phyloP scores from a whole-genome alignment of 441 rosid species.

The Mallotus repandus region DNA sequence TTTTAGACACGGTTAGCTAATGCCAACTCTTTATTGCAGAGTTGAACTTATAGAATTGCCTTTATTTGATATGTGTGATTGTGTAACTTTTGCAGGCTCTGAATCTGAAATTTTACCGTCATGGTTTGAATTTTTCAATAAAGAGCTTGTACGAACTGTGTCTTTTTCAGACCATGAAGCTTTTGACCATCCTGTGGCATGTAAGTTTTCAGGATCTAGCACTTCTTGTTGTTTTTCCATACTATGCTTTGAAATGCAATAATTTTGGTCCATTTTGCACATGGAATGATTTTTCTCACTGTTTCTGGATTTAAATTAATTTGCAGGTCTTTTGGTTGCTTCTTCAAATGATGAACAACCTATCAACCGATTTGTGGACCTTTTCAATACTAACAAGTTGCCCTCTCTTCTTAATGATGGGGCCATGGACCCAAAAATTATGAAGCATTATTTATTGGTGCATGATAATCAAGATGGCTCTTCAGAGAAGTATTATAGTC shows the following conservation, averaged over 20 bases:
- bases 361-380: slow-evolving; percentile 75
- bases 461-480: slow-evolving; percentile 89
- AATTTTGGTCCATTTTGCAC: slow-evolving; percentile 15
- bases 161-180: slow-evolving; percentile 97
- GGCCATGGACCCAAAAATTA: slow-evolving; percentile 90
- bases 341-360: slow-evolving; percentile 96
- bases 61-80: slow-evolving; percentile 2
- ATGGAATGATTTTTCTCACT: slow-evolving; percentile 1
- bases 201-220: slow-evolving; percentile 49
- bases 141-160: slow-evolving; percentile 67
- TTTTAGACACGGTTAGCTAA: background rate
- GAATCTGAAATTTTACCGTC: slow-evolving; percentile 73
- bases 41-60: slow-evolving; percentile 25
- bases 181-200: slow-evolving; percentile 98
- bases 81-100: slow-evolving; percentile 50
- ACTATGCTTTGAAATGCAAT: slow-evolving; percentile 10
- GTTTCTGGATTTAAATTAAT: slow-evolving; percentile 25
- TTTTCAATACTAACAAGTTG: slow-evolving; percentile 72
- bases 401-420: slow-evolving; percentile 90
- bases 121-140: slow-evolving; percentile 86
- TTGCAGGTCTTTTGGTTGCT: slow-evolving; percentile 90
- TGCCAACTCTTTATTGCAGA: slow-evolving; percentile 1
- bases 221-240: slow-evolving; percentile 13
- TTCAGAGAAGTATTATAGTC: slow-evolving; percentile 63
- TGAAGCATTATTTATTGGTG: slow-evolving; percentile 83